phyloP scores from a whole-genome alignment of 202 grass and related monocot genomes.

The Zizania palustris region DNA sequence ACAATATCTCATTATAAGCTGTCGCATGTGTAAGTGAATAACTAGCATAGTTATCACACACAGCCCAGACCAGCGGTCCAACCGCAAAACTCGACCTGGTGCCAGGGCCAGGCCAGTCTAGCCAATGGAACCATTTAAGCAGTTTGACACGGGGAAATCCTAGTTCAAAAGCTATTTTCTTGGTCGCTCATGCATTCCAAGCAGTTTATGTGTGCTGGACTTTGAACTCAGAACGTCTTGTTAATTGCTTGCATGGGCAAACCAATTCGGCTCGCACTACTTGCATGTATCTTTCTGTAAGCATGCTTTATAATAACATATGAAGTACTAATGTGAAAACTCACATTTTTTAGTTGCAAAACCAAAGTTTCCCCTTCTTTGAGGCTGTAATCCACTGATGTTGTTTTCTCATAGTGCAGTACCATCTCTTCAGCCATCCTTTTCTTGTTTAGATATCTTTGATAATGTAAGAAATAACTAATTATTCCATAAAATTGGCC shows the following conservation, averaged over 20 bases:
- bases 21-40: too few species aligned
- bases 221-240: neutral
- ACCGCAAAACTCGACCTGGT: neutral
- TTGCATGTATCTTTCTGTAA: neutral
- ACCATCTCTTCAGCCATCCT: conserved; percentile 98
- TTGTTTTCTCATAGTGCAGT: conserved; percentile 84
- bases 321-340: conserved; percentile 1
- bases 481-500: neutral
- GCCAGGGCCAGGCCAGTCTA: neutral
- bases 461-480: conserved; percentile 54
- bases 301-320: neutral
- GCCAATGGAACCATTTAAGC: neutral
- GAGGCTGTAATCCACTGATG: conserved; percentile 93
- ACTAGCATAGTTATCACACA: too few species aligned
- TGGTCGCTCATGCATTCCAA: neutral
- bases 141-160: neutral
- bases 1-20: neutral
- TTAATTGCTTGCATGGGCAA: neutral
- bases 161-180: neutral
- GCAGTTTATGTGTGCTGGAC: neutral
- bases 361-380: conserved; percentile 99
- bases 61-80: too few species aligned
- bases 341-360: conserved; percentile 94
- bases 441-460: conserved; percentile 97
- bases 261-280: neutral